Base-by-base conservation (phyloP, 2,329 filamentous ascomycete species). In the Alternaria tenuissima region DNA sequence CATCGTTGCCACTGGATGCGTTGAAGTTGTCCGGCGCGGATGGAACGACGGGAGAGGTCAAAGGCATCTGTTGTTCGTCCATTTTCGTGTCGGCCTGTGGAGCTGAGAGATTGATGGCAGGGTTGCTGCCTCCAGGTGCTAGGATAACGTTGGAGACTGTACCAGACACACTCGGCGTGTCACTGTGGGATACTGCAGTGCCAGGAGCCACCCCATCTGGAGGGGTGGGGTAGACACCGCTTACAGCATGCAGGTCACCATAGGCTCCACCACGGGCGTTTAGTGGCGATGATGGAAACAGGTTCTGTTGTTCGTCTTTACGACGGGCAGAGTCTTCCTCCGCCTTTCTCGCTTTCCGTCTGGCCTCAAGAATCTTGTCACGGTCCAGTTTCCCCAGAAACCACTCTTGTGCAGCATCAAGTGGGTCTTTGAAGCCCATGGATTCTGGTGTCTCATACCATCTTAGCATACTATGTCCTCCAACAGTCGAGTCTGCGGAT, bases 301-400 rank as follows among this genome's bases (percentile, higher is more conserved):
- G 55, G 5, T 59, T 65, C 7, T 65, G 57, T 18, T 62, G 60
- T 16, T 79, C 76, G 11, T 76, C 73, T 56, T 76, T 77, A 20
- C 63, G 64, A 39, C 69, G 71, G 20, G 66, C 58, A 51, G 85
- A 81, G 1, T 81, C 85, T 63, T 81, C 85, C 24, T 82, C 80
- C 24, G 76, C 78, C 67, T 78, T 83, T 14, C 75, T 71, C 65
- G 86, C 79, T 49, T 75, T 71, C 38, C 82, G 78, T 7, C 73
- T 78, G 36, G 79, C 73, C 51, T 77, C 76, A n/a, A 71, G 32
- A 26, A 68, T 52, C 57, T 72, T 77, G 49, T 79, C 77, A 42
- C 77, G 69, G 41, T 77, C 75, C 3, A 67, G 47, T 51, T 79
- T 77, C 7, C 69, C 74, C 14, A 72, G 46, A 30, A 76, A 78